Conservation (phyloP, 2,329 filamentous ascomycete genomes). For the Corinectria fuckeliana region DNA sequence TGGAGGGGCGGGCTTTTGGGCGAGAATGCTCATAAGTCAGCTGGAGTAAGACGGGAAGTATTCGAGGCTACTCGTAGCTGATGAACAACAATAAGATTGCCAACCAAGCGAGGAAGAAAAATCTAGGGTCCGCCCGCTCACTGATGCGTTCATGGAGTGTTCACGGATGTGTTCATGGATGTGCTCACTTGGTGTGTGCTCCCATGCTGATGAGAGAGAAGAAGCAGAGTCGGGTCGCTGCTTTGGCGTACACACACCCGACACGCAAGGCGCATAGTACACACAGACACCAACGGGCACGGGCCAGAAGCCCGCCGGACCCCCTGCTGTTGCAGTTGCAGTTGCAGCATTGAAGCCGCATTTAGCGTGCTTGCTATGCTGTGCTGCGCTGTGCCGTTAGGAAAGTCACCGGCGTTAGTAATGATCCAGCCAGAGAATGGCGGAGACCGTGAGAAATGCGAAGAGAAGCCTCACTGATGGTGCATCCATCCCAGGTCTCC, state of each 20-base stretch:
- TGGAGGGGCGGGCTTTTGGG: not conserved
- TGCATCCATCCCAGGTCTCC: too few relatives aligned
- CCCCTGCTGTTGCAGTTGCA: constrained; percentile 13
- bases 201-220: not conserved
- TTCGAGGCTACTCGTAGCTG: too few relatives aligned
- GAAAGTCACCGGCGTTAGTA: too few relatives aligned
- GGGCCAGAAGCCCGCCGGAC: not conserved
- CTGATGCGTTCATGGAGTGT: not conserved
- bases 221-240: not conserved
- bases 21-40: not conserved
- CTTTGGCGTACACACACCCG: not conserved
- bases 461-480: too few relatives aligned
- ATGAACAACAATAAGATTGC: not conserved
- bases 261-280: not conserved
- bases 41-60: not conserved
- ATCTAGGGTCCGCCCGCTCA: not conserved
- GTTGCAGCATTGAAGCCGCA: too few relatives aligned
- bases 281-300: not conserved
- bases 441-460: not conserved
- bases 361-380: not conserved
- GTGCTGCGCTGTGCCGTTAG: not conserved
- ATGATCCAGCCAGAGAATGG: too few relatives aligned
- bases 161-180: not conserved
- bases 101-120: not conserved
- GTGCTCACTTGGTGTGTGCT: too few relatives aligned